A percentile compares a stretch with the other conserved stretches of the same genome.
Evolutionary conservation across 495 filamentous ascomycete species (phyloP).

Genomic region (Entonaema liquescens): DNA sequence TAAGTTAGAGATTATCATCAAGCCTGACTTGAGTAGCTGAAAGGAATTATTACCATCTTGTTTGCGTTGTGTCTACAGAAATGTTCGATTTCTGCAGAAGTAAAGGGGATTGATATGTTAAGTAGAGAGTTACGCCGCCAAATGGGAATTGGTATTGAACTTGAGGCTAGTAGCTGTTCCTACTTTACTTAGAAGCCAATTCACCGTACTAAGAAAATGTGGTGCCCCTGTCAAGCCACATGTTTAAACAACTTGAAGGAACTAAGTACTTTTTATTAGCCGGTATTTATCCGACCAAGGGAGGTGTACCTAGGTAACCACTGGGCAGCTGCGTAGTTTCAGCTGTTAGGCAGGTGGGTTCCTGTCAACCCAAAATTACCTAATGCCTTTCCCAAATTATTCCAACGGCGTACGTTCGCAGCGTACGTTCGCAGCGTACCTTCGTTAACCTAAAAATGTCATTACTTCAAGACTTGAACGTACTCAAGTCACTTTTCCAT

Average conservation of each 20-base stretch:
- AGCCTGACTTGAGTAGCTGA: conserved; percentile 25
- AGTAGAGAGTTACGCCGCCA: conserved; percentile 7
- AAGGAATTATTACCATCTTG: conserved; percentile 44
- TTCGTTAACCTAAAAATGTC: not conserved
- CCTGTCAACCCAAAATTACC: conserved; percentile 3
- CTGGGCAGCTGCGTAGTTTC: not conserved
- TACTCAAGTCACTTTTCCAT: no score
- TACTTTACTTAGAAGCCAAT: conserved; percentile 37
- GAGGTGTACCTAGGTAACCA: not conserved
- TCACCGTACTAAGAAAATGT: conserved; percentile 33
- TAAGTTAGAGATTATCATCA: conserved; percentile 31
- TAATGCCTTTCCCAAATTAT: not conserved
- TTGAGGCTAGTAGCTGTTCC: conserved; percentile 35
- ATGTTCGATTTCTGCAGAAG: not conserved
- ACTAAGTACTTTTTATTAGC: not conserved
- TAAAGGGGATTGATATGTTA: not conserved
- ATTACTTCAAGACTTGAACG: not conserved
- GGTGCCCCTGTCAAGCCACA: conserved; percentile 43
- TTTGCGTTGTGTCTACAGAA: not conserved
- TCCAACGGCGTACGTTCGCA: not conserved
- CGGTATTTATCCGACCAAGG: conserved; percentile 8
- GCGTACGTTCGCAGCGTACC: not conserved
- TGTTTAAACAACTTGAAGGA: conserved; percentile 5
- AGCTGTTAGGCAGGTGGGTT: conserved; percentile 7
- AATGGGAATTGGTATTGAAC: conserved; percentile 14